Conservation (phyloP, 2,329 filamentous ascomycete genomes). For the Hypoxylon sp. region DNA sequence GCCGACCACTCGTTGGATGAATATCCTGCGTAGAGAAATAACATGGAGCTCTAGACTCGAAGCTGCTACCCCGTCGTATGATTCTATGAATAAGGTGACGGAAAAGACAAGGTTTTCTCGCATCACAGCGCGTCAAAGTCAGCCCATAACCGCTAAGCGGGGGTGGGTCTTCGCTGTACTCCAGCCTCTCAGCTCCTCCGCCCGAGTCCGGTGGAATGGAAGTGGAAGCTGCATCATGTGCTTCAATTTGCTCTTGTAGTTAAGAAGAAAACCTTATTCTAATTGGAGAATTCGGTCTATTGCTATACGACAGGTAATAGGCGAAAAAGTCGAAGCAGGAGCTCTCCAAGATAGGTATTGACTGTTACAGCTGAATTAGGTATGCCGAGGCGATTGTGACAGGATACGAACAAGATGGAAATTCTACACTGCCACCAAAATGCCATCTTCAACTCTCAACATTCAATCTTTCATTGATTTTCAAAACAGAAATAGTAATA, state of each 20-base stretch:
- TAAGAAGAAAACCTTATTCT: background rate
- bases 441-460: background rate
- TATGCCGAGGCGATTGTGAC: constrained; percentile 2
- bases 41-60: constrained; percentile 16
- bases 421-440: background rate
- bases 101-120: constrained; percentile 17
- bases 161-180: constrained; percentile 24
- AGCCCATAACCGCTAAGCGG: constrained; percentile 39
- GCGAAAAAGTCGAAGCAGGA: background rate
- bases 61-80: constrained; percentile 21
- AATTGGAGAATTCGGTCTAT: constrained; percentile 8
- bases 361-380: constrained; percentile 8
- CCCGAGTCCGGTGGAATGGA: constrained; percentile 45
- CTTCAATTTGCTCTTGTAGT: constrained; percentile 15
- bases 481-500: background rate
- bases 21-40: background rate
- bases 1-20: background rate
- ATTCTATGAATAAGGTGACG: constrained; percentile 27
- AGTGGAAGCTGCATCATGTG: constrained; percentile 40
- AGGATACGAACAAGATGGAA: constrained; percentile 1
- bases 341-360: background rate
- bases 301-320: constrained; percentile 6
- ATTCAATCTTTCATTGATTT: background rate
- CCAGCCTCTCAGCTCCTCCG: constrained; percentile 38
- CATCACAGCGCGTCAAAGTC: constrained; percentile 34